phyloP scores from a whole-genome alignment of 1,139 yeast genomes.

The Geotrichum citri-aurantii region DNA sequence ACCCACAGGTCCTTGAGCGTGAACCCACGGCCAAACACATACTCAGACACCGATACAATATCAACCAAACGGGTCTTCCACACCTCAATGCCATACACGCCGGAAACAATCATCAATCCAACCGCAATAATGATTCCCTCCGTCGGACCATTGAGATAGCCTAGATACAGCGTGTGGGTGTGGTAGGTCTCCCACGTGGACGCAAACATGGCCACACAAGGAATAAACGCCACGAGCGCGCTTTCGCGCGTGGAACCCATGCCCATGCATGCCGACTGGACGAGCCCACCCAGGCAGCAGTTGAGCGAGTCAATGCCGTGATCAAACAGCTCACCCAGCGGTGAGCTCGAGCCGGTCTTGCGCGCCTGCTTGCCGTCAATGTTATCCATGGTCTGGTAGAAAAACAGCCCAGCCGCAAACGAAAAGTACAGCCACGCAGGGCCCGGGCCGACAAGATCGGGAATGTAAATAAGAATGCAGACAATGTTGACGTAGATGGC shows the following conservation, averaged over 20 bases:
- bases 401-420: slow-evolving; percentile 63
- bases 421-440: slow-evolving; percentile 67
- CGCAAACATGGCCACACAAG: slow-evolving; percentile 63
- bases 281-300: slow-evolving; percentile 42
- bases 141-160: slow-evolving; percentile 71
- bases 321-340: slow-evolving; percentile 74
- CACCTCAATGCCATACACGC: slow-evolving; percentile 53
- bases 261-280: slow-evolving; percentile 39
- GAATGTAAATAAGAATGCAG: slow-evolving; percentile 54
- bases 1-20: slow-evolving; percentile 35
- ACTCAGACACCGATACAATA: slow-evolving; percentile 17
- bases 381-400: slow-evolving; percentile 80
- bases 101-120: slow-evolving; percentile 50
- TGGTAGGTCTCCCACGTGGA: slow-evolving; percentile 81
- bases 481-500: slow-evolving; percentile 52
- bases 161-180: slow-evolving; percentile 63
- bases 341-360: slow-evolving; percentile 69
- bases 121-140: slow-evolving; percentile 67
- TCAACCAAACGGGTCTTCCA: slow-evolving; percentile 40
- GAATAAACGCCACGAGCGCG: slow-evolving; percentile 52
- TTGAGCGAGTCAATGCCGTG: slow-evolving; percentile 78
- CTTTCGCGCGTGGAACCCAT: slow-evolving; percentile 39
- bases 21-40: slow-evolving; percentile 32
- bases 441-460: slow-evolving; percentile 46
- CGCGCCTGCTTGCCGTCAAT: slow-evolving; percentile 83